Evolutionary conservation across 2,329 filamentous ascomycete genomes (phyloP).

Genomic region (Hypoxylon sp.): DNA sequence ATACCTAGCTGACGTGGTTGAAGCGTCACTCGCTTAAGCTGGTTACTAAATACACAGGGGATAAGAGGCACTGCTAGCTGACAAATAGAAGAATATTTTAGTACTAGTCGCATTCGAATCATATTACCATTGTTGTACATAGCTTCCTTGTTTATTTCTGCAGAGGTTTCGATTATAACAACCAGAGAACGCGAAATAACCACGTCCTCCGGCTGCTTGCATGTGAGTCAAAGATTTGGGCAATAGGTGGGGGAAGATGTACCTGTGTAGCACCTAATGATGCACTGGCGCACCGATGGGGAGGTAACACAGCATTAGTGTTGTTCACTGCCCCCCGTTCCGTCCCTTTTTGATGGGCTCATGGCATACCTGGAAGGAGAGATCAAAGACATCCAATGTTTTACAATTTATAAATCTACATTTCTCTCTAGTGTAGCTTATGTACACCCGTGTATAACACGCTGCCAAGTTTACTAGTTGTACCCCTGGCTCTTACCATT

Average conservation of each 20-base stretch:
- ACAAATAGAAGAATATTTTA: background rate
- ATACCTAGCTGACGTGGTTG: background rate
- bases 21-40: constrained; percentile 1
- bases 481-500: background rate
- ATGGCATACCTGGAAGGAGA: constrained; percentile 13
- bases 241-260: background rate
- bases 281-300: background rate
- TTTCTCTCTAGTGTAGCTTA: background rate
- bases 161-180: constrained; percentile 17
- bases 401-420: background rate
- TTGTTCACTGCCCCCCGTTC: constrained; percentile 12
- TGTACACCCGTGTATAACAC: constrained; percentile 4
- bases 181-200: constrained; percentile 12
- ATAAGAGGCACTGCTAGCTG: background rate
- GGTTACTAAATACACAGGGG: background rate
- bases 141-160: constrained; percentile 2
- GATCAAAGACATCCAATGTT: constrained; percentile 12
- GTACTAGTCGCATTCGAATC: background rate
- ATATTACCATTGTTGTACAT: constrained; percentile 5
- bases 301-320: constrained; percentile 32
- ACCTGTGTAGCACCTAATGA: background rate
- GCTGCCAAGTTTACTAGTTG: constrained; percentile 5
- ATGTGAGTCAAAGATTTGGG: constrained; percentile 7
- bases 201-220: constrained; percentile 13
- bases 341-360: constrained; percentile 27